These are phyloP conservation scores for Dalbergia cultrata DNA, from an alignment of 306 rosid species.

Conservation along the genomic window DNA sequence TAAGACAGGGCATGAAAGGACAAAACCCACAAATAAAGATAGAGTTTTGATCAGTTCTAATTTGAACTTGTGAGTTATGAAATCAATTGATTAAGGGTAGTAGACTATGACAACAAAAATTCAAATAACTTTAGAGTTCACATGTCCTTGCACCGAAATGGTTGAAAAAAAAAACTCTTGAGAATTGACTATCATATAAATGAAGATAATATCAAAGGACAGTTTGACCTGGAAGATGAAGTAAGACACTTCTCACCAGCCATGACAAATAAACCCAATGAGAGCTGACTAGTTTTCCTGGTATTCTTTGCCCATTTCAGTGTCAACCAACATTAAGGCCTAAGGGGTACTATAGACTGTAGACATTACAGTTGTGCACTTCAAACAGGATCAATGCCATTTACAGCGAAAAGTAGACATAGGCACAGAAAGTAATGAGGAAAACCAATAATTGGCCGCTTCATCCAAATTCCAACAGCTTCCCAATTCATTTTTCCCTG, in stretches of 20 bases:
- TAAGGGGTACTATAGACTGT: background rate
- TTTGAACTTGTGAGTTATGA: background rate
- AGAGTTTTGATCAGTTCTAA: background rate
- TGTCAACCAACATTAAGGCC: background rate
- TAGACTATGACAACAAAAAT: slow-evolving; percentile 10
- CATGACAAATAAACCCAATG: background rate
- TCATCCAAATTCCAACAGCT: slow-evolving; percentile 20
- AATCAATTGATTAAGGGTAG: slow-evolving; percentile 1
- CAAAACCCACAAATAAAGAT: slow-evolving; percentile 11
- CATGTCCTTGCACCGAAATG: no score
- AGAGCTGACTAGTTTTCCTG: background rate
- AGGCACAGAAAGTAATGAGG: background rate
- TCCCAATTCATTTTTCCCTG: no score
- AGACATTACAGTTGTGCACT: background rate
- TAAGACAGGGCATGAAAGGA: background rate
- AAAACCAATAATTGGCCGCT: slow-evolving; percentile 33
- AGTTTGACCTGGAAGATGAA: background rate
- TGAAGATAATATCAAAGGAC: background rate
- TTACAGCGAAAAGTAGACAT: slow-evolving; percentile 9
- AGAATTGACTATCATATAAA: background rate
- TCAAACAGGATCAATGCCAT: background rate
- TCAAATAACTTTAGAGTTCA: background rate
- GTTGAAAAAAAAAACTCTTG: no score
- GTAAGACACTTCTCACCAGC: background rate
- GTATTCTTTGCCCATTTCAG: background rate